These are phyloP conservation scores for Fusarium staphyleae DNA, from an alignment of 2,329 filamentous ascomycete species.

Conservation along the genomic window DNA sequence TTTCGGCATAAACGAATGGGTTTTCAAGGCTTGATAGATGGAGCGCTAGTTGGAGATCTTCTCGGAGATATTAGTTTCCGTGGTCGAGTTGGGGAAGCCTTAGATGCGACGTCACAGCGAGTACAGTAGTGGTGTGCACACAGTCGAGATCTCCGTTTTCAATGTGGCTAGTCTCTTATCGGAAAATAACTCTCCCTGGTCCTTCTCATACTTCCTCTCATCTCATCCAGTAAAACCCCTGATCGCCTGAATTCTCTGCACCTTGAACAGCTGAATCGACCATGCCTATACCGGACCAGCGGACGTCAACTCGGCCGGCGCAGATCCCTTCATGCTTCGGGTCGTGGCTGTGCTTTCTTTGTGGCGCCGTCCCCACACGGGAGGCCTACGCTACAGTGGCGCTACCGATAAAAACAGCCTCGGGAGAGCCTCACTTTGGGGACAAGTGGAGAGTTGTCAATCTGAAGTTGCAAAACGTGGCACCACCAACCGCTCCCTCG, in stretches of 20 bases:
- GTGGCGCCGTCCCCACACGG: conserved; percentile 23
- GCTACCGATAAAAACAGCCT: conserved; percentile 11
- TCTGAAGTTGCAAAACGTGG: conserved; percentile 24
- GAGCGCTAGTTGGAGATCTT: background rate
- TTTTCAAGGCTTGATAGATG: too few species aligned
- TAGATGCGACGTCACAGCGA: too few species aligned
- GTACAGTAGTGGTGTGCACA: too few species aligned
- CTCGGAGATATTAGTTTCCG: background rate
- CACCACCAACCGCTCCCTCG: conserved; percentile 31
- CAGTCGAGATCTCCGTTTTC: too few species aligned
- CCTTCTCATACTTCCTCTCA: background rate
- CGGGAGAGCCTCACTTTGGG: conserved; percentile 26
- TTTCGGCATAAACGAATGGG: too few species aligned
- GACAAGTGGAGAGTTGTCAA: background rate
- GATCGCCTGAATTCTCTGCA: too few species aligned
- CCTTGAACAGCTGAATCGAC: conserved; percentile 41
- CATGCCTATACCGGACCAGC: conserved; percentile 12
- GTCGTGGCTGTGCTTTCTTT: conserved; percentile 28
- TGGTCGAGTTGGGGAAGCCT: too few species aligned
- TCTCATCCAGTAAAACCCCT: background rate
- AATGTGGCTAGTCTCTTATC: too few species aligned
- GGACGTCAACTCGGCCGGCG: conserved; percentile 4
- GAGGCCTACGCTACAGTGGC: conserved; percentile 30
- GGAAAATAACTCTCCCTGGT: too few species aligned
- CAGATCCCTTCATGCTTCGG: conserved; percentile 21